These are phyloP conservation scores for Gryganskiella cystojenkinii DNA, from an alignment of 192 early-diverging fungal species.

Conservation along the genomic window DNA sequence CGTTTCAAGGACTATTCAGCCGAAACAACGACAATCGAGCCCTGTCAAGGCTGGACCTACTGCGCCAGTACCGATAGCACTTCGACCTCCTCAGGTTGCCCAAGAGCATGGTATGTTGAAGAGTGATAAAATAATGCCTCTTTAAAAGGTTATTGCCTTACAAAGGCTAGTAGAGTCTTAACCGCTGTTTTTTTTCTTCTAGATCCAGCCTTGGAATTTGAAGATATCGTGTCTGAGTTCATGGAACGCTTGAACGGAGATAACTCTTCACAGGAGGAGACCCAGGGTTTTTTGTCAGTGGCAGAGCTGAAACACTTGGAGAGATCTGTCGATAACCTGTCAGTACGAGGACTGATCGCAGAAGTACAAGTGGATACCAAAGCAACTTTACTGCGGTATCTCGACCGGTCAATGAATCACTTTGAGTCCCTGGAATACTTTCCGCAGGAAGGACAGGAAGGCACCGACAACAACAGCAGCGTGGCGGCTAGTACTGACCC, in stretches of 20 bases:
- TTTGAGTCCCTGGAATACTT: slow-evolving; percentile 4
- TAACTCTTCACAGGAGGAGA: no score
- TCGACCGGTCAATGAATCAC: slow-evolving; percentile 11
- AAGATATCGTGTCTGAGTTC: not conserved
- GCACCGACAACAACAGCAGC: not conserved
- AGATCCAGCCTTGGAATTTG: not conserved
- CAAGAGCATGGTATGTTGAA: not conserved
- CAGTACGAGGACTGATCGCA: not conserved
- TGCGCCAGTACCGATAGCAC: not conserved
- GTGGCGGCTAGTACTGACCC: not conserved
- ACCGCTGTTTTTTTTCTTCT: not conserved
- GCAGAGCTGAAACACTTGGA: slow-evolving; percentile 13
- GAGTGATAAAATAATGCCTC: not conserved
- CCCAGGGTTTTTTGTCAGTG: not conserved
- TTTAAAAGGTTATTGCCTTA: not conserved
- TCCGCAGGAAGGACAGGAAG: not conserved
- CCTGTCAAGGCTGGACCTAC: not conserved
- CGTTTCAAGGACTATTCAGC: no score
- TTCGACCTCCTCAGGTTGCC: not conserved
- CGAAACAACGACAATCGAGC: not conserved
- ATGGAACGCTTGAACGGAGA: not conserved
- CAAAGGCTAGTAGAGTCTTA: not conserved
- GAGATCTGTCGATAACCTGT: not conserved
- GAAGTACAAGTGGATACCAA: slow-evolving; percentile 18
- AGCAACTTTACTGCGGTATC: slow-evolving; percentile 12